Percentiles rank a stretch among this genome's conserved stretches.
Conservation (phyloP, 2,329 filamentous ascomycete genomes). For the Epicoccum nigrum region DNA sequence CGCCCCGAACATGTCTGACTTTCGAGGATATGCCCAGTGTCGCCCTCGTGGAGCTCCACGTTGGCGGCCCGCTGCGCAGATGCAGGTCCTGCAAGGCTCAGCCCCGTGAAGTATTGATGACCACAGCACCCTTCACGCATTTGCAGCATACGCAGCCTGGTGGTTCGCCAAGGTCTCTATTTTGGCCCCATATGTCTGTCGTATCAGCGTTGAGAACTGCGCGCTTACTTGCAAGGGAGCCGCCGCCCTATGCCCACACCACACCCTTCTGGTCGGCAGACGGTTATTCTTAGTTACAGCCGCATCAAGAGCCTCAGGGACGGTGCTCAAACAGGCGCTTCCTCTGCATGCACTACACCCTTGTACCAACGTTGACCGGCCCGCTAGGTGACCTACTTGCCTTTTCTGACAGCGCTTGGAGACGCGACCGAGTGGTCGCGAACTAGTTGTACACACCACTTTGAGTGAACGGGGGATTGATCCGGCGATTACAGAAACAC, state of each 20-base stretch:
- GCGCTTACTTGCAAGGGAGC: constrained; percentile 27
- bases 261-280: constrained; percentile 25
- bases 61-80: constrained; percentile 13
- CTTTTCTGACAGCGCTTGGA: constrained; percentile 42
- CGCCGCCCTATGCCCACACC: constrained; percentile 38
- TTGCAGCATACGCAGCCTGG: constrained; percentile 18
- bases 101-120: constrained; percentile 41
- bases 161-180: constrained; percentile 27
- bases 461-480: constrained; percentile 34
- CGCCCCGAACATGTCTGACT: background rate
- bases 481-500: constrained; percentile 51
- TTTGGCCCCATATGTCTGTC: constrained; percentile 25
- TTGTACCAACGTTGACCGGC: constrained; percentile 37
- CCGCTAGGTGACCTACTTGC: constrained; percentile 32
- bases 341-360: constrained; percentile 31
- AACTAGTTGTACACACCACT: constrained; percentile 39
- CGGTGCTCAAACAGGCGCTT: constrained; percentile 47
- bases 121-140: constrained; percentile 24
- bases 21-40: background rate
- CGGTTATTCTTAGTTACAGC: constrained; percentile 46
- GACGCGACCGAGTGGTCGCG: constrained; percentile 37
- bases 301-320: constrained; percentile 36
- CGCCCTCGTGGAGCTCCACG: constrained; percentile 8
- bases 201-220: constrained; percentile 35
- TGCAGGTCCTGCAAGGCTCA: constrained; percentile 38